These are phyloP conservation scores for Pseudozyma sp. DNA, from an alignment of 1,284 basidiomycete species.

Conservation along the genomic window DNA sequence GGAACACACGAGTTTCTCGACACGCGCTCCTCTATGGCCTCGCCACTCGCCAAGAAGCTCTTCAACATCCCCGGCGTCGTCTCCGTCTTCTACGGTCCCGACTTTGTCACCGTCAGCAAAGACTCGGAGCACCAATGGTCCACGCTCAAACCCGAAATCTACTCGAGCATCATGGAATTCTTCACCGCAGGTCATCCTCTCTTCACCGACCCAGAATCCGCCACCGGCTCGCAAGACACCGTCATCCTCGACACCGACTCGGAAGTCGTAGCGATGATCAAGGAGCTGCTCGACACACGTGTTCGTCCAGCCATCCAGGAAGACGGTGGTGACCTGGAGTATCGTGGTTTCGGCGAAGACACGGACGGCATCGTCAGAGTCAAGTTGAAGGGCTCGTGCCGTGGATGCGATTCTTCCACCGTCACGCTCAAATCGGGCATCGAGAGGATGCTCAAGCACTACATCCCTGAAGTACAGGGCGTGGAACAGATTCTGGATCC, in stretches of 20 bases:
- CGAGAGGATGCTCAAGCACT: slow-evolving; percentile 99
- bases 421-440: slow-evolving; percentile 84
- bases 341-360: slow-evolving; percentile 77
- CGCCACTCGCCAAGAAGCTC: slow-evolving; percentile 89
- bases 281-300: slow-evolving; percentile 93
- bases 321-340: slow-evolving; percentile 90
- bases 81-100: slow-evolving; percentile 92
- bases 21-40: slow-evolving; percentile 72
- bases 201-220: slow-evolving; percentile 74
- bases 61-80: slow-evolving; percentile 92
- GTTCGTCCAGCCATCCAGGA: slow-evolving; percentile 97
- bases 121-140: slow-evolving; percentile 86
- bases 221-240: slow-evolving; percentile 91
- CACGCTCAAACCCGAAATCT: slow-evolving; percentile 96
- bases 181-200: slow-evolving; percentile 88
- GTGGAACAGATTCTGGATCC: slow-evolving; percentile 94
- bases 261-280: slow-evolving; percentile 99
- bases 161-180: slow-evolving; percentile 96
- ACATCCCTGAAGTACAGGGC: slow-evolving; percentile 96
- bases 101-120: slow-evolving; percentile 97
- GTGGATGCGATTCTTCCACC: slow-evolving; percentile 90
- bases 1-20: slow-evolving; percentile 92
- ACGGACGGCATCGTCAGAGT: slow-evolving; percentile 75
- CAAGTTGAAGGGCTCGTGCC: slow-evolving; percentile 94
- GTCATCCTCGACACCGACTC: slow-evolving; percentile 92